A percentile compares a stretch with the other conserved stretches of the same genome.
phyloP scores from a whole-genome alignment of 768 basidiomycete genomes.

The Hericium erinaceus region DNA sequence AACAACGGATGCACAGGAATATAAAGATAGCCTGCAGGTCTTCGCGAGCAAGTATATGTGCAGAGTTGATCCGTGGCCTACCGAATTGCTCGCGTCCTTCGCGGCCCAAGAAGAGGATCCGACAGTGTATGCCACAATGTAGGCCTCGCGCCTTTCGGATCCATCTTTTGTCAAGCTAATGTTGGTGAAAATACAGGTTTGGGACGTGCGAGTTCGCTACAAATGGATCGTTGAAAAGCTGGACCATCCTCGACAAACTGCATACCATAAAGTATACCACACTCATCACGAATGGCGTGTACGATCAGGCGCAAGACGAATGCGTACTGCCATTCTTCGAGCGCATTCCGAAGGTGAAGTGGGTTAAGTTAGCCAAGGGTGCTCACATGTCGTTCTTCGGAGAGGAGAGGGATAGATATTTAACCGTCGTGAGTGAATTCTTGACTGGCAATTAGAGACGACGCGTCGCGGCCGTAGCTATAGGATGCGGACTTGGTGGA shows the following conservation, averaged over 20 bases:
- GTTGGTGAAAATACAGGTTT: not conserved
- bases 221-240: not conserved
- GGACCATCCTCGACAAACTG: not conserved
- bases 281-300: not conserved
- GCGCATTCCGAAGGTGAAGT: not conserved
- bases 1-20: not conserved
- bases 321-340: not conserved
- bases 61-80: not conserved
- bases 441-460: too few relatives aligned
- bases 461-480: too few relatives aligned
- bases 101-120: not conserved
- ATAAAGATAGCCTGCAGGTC: not conserved
- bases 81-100: not conserved
- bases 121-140: not conserved
- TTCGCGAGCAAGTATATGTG: not conserved
- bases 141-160: not conserved
- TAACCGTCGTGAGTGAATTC: not conserved
- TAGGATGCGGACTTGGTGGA: too few relatives aligned
- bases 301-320: not conserved
- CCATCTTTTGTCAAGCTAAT: not conserved
- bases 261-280: not conserved
- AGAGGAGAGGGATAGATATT: not conserved
- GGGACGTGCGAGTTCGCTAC: not conserved
- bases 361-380: not conserved
- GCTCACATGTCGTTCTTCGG: not conserved